These are phyloP conservation scores for Penicillium egyptiacum DNA, from an alignment of 495 filamentous ascomycete genomes.

Conservation along the genomic window DNA sequence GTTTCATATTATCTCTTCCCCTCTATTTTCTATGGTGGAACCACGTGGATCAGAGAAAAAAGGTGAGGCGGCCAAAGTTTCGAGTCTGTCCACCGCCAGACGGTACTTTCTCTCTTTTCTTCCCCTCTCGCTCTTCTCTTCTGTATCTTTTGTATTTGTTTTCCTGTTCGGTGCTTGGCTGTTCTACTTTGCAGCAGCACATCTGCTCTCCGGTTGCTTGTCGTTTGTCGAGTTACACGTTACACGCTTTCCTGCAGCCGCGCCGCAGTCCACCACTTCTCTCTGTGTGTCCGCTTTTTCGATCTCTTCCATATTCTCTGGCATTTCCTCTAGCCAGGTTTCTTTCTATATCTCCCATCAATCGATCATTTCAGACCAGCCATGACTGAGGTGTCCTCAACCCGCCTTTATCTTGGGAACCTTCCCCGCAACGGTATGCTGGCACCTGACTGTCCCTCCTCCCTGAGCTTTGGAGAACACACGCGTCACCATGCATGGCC, in stretches of 20 bases:
- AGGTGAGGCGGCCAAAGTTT: constrained; percentile 41
- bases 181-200: too few species aligned
- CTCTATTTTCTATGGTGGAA: constrained; percentile 25
- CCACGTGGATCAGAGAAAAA: constrained; percentile 44
- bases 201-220: neutral
- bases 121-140: constrained; percentile 17
- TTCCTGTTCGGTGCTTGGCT: neutral
- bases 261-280: constrained; percentile 10
- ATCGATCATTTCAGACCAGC: constrained; percentile 19
- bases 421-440: constrained; percentile 92
- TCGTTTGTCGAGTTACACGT: constrained; percentile 6
- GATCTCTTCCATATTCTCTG: constrained; percentile 11
- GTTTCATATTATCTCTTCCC: neutral
- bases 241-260: constrained; percentile 21
- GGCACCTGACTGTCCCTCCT: constrained; percentile 35
- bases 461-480: constrained; percentile 13
- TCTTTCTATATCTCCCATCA: constrained; percentile 13
- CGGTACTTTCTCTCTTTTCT: constrained; percentile 19
- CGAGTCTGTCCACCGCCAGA: constrained; percentile 30
- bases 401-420: constrained; percentile 95
- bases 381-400: constrained; percentile 77
- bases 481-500: constrained; percentile 16
- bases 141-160: neutral
- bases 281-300: constrained; percentile 17
- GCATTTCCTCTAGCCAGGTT: constrained; percentile 13